phyloP scores from a whole-genome alignment of 192 early-diverging fungal genomes.

The Tieghemiomyces parasiticus region DNA sequence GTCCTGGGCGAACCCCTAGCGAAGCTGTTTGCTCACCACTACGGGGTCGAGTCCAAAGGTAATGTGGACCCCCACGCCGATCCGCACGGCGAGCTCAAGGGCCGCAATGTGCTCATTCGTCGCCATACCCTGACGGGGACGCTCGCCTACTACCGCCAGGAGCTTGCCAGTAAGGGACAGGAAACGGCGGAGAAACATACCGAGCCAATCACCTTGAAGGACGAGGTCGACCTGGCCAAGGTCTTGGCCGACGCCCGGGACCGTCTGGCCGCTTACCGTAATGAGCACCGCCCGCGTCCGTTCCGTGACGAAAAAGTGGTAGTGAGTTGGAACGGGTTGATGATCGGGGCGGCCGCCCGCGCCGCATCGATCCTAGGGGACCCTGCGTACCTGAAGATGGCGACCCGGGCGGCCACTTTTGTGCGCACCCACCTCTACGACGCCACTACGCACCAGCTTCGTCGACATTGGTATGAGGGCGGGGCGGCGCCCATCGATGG shows the following conservation, averaged over 20 bases:
- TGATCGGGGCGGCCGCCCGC: constrained; percentile 31
- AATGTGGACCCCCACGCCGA: constrained; percentile 37
- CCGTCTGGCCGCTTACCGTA: constrained; percentile 27
- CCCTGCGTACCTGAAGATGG: constrained; percentile 19
- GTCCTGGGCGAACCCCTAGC: constrained; percentile 22
- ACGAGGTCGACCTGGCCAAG: constrained; percentile 15
- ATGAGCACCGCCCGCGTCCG: constrained; percentile 29
- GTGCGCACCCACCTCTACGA: constrained; percentile 30
- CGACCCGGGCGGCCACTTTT: constrained; percentile 30
- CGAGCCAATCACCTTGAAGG: too few relatives aligned
- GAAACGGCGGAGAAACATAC: constrained; percentile 25
- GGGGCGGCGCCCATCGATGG: constrained; percentile 28
- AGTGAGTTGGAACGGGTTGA: constrained; percentile 45
- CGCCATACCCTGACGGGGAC: not conserved
- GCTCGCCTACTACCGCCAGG: not conserved
- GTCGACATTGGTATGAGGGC: constrained; percentile 29
- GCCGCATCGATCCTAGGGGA: constrained; percentile 24
- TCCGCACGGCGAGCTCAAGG: constrained; percentile 37
- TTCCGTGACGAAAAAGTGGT: constrained; percentile 48
- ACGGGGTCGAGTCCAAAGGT: constrained; percentile 29
- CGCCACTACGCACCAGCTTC: constrained; percentile 16
- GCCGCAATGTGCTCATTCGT: constrained; percentile 40
- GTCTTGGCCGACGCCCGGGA: constrained; percentile 17
- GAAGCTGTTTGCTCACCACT: constrained; percentile 30
- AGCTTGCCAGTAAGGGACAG: constrained; percentile 11